Evolutionary conservation across 1,139 yeast species (phyloP).

Genomic region (Arxiozyma slooffiae): DNA sequence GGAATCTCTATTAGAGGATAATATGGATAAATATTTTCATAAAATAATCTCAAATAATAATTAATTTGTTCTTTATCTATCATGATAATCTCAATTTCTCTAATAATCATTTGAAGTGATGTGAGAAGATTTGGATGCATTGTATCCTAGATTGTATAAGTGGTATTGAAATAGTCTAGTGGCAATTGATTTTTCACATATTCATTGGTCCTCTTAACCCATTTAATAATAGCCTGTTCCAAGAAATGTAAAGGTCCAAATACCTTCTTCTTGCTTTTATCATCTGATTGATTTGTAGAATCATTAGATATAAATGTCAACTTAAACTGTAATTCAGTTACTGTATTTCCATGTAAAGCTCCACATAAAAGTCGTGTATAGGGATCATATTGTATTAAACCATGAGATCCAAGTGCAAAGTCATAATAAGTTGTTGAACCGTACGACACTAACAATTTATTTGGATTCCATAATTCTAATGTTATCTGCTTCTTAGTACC

Average conservation of each 20-base stretch:
- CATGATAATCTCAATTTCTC: conserved; percentile 11
- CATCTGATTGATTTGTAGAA: background rate
- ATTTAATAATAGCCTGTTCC: conserved; percentile 14
- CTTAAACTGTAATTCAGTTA: conserved; percentile 10
- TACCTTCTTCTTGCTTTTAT: background rate
- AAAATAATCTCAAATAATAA: conserved; percentile 12
- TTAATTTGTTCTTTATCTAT: conserved; percentile 8
- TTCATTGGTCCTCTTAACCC: conserved; percentile 11
- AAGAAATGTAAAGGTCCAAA: conserved; percentile 12
- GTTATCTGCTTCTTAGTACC: background rate
- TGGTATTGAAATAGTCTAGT: conserved; percentile 10
- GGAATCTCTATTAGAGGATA: conserved; percentile 18
- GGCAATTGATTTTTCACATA: conserved; percentile 10
- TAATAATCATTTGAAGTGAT: conserved; percentile 8
- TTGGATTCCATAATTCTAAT: conserved; percentile 12
- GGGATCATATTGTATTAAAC: conserved; percentile 12
- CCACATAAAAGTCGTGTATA: conserved; percentile 13
- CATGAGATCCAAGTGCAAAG: conserved; percentile 12
- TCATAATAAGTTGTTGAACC: conserved; percentile 15
- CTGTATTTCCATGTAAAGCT: conserved; percentile 15
- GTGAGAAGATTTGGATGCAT: conserved; percentile 12
- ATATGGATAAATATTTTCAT: conserved; percentile 18
- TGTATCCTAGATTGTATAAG: conserved; percentile 12
- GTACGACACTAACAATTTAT: conserved; percentile 10
- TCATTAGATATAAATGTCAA: conserved; percentile 5